Conservation (phyloP, 257 asterid genomes). For the Solanum arcanum region DNA sequence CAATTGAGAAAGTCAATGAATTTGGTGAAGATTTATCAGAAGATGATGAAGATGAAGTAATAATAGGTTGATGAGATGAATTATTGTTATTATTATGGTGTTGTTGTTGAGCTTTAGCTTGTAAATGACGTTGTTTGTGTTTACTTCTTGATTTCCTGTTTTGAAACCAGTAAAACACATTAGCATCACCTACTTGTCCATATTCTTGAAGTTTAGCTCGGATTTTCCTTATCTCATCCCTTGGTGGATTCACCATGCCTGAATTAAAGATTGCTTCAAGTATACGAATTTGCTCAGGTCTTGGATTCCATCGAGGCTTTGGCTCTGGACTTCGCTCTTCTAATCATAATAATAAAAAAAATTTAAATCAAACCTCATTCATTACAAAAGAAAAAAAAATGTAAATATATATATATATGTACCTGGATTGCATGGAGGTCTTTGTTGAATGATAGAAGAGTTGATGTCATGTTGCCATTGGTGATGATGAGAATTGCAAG, state of each 20-base stretch:
- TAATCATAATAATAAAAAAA: not conserved
- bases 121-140: slow-evolving; percentile 69
- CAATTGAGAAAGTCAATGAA: slow-evolving; percentile 18
- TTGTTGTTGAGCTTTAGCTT: slow-evolving; percentile 17
- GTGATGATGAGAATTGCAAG: slow-evolving; percentile 39
- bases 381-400: not conserved
- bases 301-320: slow-evolving; percentile 93
- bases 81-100: slow-evolving; percentile 12
- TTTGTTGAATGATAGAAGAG: slow-evolving; percentile 30
- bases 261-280: slow-evolving; percentile 88
- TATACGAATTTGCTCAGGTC: slow-evolving; percentile 85
- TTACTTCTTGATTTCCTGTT: slow-evolving; percentile 92
- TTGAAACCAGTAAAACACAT: slow-evolving; percentile 97
- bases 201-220: slow-evolving; percentile 77
- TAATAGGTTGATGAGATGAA: not conserved
- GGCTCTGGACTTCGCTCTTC: slow-evolving; percentile 80
- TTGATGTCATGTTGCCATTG: slow-evolving; percentile 65
- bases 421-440: slow-evolving; percentile 21
- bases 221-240: slow-evolving; percentile 83
- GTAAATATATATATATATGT: not conserved
- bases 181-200: slow-evolving; percentile 96
- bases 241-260: slow-evolving; percentile 90
- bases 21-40: slow-evolving; percentile 46
- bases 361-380: not conserved
- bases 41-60: slow-evolving; percentile 33